Base-by-base conservation (phyloP, 164 flowering plant species). In the Macadamia integrifolia region DNA sequence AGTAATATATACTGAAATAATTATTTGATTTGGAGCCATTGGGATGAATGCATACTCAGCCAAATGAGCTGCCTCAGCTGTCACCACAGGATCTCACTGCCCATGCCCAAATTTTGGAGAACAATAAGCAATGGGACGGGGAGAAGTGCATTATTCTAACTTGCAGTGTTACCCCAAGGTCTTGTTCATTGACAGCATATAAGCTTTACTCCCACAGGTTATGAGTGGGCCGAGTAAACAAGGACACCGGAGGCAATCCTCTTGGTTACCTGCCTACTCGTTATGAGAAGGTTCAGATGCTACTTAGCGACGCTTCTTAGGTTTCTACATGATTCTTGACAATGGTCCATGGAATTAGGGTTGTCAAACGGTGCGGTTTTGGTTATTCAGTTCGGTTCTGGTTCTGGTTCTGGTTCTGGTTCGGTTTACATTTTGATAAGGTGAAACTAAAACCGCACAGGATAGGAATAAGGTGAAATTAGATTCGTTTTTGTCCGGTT, bases 31-130 rank as follows among this genome's bases (percentile, higher is more conserved):
- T 95, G 72, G 98, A 95, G 83, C 99, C 99, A 28, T 61, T 95
- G 81, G 99, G 99, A 67, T 95, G 99, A 98, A 87, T 95, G 98
- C 99, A 95, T 77, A 91, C 99, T 4, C 99, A 95, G 66, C 98
- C 99, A 42, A 95, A 92, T 76, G 99, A 95, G 78, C 98, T 92
- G 76, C 98, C 99, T 63, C 99, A 95, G 82, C 66, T 95, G 55
- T 95, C 98, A 1, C 99, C 99, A 29, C 98, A 95, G 99, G 99
- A 95, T 85, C 83, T 95, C 28, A 88, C 95, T 0, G 28, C 67
- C 40, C 99, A 95, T 88, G 96, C 99, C 48, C 85, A 88, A 61
- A 61, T 95, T 48, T 71, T 95, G 29, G 97, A 93, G 78, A 92
- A 81, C 82, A 92, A 83, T 82, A 92, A 89, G 76, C 98, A 92